phyloP scores from a whole-genome alignment of 2,329 filamentous ascomycete genomes.

The Ceratocystis alfenasii region DNA sequence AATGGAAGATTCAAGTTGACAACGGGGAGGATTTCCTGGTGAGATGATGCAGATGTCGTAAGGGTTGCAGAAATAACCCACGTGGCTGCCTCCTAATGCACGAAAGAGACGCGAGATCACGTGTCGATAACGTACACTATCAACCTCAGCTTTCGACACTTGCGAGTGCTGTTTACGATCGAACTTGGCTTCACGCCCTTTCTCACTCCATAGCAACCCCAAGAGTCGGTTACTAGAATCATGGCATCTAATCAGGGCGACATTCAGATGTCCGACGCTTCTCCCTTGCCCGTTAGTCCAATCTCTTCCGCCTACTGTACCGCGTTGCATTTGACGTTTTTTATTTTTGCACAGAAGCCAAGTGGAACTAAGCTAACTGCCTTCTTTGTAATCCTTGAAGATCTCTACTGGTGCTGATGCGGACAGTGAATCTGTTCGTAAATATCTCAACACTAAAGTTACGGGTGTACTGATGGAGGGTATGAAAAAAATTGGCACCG shows the following conservation, averaged over 20 bases:
- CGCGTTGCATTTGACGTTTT: background rate
- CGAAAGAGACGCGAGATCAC: background rate
- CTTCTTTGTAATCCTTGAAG: slow-evolving; percentile 29
- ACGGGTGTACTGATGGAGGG: slow-evolving; percentile 58
- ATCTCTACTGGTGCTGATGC: slow-evolving; percentile 36
- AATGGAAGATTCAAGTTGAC: background rate
- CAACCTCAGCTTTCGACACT: background rate
- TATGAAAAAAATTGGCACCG: slow-evolving; percentile 59
- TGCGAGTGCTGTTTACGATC: no score
- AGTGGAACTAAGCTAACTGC: slow-evolving; percentile 6
- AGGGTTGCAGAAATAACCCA: background rate
- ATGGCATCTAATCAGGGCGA: slow-evolving; percentile 17
- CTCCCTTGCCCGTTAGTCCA: slow-evolving; percentile 12
- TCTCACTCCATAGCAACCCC: background rate
- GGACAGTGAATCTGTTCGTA: slow-evolving; percentile 56
- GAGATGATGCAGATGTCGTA: background rate
- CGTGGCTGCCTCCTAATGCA: background rate
- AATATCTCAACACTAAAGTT: slow-evolving; percentile 60
- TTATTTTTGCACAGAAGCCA: background rate
- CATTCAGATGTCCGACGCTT: slow-evolving; percentile 19
- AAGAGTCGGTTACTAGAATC: background rate
- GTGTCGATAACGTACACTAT: slow-evolving; percentile 6
- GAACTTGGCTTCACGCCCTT: background rate
- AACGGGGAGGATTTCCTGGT: background rate
- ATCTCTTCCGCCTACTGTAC: background rate